Evolutionary conservation across 1,284 basidiomycete species (phyloP), one percentile per base, ranked within the genome.

Genomic region (Apiotrichum porosum): DNA sequence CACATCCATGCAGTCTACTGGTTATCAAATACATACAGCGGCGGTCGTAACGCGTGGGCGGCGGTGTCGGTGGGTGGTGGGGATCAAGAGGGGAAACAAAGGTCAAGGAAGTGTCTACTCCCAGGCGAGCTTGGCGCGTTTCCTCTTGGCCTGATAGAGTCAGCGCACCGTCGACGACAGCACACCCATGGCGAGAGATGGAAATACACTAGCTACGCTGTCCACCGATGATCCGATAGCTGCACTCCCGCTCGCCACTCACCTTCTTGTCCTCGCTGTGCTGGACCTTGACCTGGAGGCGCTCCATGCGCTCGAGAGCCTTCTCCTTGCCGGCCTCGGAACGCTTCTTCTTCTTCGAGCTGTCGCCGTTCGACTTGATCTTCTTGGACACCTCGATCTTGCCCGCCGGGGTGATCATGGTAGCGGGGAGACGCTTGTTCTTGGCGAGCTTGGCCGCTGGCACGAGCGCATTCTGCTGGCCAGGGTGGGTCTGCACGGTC

Each of bases 41-140:
- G 4, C 14, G 12, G 35, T 34, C 18, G 18, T 34, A n/a, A 17
- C 12, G 33, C 33, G 8, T 34, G 33, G 30, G 10, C 30, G 10
- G n/a, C n/a, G n/a, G n/a, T n/a, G n/a, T n/a, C n/a, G n/a, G n/a
- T n/a, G n/a, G n/a, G n/a, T n/a, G n/a, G n/a, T n/a, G n/a, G n/a
- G n/a, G n/a, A n/a, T n/a, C n/a, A n/a, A n/a, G n/a, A n/a, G n/a
- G n/a, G n/a, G n/a, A 31, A 42, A 19, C 6, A 12, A 32, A 33
- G 10, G 8, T 35, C 13, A 13, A 26, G 22, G 13, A 23, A 2
- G 4, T 8, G 23, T 44, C 44, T 57, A 71, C 43, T 71, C 69
- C 69, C 69, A 71, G 36, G 69, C 69, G 36, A 61, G 62, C 62
- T 71, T 71, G 13, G 69, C 69, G 45, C 66, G 52, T 41, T 66